These are phyloP conservation scores for Thermochaetoides thermophila DNA, from an alignment of 495 filamentous ascomycete species.

Conservation along the genomic window DNA sequence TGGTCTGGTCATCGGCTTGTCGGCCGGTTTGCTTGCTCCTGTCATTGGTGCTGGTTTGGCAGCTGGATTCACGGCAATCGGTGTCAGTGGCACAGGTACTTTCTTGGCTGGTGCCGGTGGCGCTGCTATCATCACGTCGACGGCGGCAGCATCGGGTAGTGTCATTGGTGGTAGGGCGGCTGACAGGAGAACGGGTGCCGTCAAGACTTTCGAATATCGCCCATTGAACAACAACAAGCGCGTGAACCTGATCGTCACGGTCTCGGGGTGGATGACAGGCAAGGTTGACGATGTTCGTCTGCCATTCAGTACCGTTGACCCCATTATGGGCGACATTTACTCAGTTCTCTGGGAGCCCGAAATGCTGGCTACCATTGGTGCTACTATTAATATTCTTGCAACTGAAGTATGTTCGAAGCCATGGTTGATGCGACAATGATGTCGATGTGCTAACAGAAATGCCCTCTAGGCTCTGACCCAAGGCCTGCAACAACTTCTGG, in stretches of 20 bases:
- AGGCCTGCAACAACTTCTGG: slow-evolving; percentile 89
- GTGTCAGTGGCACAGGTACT: slow-evolving; percentile 72
- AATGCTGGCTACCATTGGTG: slow-evolving; percentile 92
- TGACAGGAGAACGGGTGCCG: slow-evolving; percentile 70
- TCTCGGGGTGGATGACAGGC: slow-evolving; percentile 97
- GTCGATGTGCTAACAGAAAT: no score
- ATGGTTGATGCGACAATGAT: slow-evolving; percentile 1
- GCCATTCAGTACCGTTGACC: slow-evolving; percentile 90
- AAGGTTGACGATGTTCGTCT: slow-evolving; percentile 93
- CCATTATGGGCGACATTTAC: slow-evolving; percentile 96
- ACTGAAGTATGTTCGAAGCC: slow-evolving; percentile 56
- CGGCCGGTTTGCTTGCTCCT: slow-evolving; percentile 79
- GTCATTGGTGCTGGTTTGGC: slow-evolving; percentile 92
- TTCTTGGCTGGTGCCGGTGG: slow-evolving; percentile 88
- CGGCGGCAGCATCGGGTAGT: slow-evolving; percentile 73
- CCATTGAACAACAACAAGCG: slow-evolving; percentile 96
- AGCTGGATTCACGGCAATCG: slow-evolving; percentile 89
- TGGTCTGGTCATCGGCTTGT: slow-evolving; percentile 88
- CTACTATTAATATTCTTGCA: slow-evolving; percentile 94
- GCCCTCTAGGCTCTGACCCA: slow-evolving; percentile 67
- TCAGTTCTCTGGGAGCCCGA: slow-evolving; percentile 97
- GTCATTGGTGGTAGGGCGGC: slow-evolving; percentile 78
- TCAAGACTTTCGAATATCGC: slow-evolving; percentile 91
- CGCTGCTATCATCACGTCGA: slow-evolving; percentile 83
- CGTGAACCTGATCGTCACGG: slow-evolving; percentile 87